phyloP scores from a whole-genome alignment of 306 rosid genomes.

The Sechiopsis laciniata region DNA sequence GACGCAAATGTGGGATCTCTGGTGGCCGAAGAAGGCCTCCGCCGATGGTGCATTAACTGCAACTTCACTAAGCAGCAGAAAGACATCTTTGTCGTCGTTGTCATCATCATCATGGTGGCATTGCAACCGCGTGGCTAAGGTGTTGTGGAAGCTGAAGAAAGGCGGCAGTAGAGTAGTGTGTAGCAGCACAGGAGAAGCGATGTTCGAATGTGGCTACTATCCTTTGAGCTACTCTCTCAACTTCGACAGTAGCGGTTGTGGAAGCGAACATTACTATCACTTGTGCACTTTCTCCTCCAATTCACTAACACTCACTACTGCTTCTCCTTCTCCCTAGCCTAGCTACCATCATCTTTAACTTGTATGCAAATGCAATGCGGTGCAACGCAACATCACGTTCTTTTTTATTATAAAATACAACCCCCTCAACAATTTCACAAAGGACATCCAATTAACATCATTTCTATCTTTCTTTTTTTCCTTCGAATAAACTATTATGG shows the following conservation, averaged over 20 bases:
- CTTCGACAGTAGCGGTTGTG: conserved; percentile 61
- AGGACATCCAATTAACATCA: neutral
- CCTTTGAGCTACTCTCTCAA: conserved; percentile 76
- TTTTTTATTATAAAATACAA: no score
- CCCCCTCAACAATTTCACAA: no score
- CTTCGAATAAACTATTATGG: neutral
- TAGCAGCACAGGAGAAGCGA: conserved; percentile 9
- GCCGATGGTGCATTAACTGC: neutral
- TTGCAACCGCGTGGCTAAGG: conserved; percentile 29
- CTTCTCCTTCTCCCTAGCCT: no score
- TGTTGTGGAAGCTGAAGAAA: conserved; percentile 55
- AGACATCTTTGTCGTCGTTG: no score
- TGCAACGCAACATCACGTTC: no score
- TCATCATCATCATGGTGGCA: neutral
- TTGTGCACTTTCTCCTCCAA: conserved; percentile 70
- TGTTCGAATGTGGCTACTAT: conserved; percentile 67
- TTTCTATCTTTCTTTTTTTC: no score
- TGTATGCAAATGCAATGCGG: conserved; percentile 16
- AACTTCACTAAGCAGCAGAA: no score
- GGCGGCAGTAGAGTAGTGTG: conserved; percentile 19
- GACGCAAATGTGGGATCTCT: conserved; percentile 32
- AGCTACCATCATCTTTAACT: no score
- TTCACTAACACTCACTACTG: conserved; percentile 27
- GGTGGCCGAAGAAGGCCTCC: conserved; percentile 32
- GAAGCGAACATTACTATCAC: conserved; percentile 61